Percentiles rank a stretch among this genome's conserved stretches.
Conservation (phyloP, 352 stramenopile species). For the Phytophthora hybrid region DNA sequence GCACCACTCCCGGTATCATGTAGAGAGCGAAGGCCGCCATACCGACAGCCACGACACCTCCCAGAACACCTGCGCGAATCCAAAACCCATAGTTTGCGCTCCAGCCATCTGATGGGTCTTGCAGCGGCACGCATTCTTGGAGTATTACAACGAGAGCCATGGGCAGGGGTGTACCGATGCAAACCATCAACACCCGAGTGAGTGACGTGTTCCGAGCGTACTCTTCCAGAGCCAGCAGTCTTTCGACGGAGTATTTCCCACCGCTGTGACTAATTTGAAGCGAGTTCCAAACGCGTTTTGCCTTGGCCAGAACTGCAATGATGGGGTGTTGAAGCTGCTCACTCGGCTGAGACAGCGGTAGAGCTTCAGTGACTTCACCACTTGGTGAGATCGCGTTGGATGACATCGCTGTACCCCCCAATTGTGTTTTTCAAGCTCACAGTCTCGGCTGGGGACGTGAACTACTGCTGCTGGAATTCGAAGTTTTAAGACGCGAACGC, state of each 20-base stretch:
- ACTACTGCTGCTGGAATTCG: neutral
- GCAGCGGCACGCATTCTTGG: conserved; percentile 28
- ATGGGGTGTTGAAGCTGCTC: neutral
- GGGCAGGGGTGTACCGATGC: conserved; percentile 17
- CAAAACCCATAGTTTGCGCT: conserved; percentile 37
- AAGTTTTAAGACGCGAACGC: neutral
- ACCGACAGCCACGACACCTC: conserved; percentile 3
- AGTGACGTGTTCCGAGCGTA: conserved; percentile 19
- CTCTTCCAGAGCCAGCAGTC: conserved; percentile 30
- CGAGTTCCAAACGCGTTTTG: neutral
- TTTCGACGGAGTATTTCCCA: conserved; percentile 17
- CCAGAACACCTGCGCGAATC: conserved; percentile 23
- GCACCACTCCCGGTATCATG: conserved; percentile 27
- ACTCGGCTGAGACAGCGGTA: neutral
- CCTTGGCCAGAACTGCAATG: neutral
- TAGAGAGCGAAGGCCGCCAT: conserved; percentile 14
- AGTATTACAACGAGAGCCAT: conserved; percentile 21
- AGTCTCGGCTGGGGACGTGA: too few species aligned
- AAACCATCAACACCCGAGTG: conserved; percentile 19
- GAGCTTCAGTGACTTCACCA: neutral
- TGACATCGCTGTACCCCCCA: neutral
- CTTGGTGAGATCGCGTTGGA: neutral
- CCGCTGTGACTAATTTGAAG: conserved; percentile 14
- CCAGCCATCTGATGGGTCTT: conserved; percentile 34
- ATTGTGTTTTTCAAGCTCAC: neutral